These are phyloP conservation scores for Rutstroemia sp. DNA, from an alignment of 2,329 filamentous ascomycete species.

Conservation along the genomic window DNA sequence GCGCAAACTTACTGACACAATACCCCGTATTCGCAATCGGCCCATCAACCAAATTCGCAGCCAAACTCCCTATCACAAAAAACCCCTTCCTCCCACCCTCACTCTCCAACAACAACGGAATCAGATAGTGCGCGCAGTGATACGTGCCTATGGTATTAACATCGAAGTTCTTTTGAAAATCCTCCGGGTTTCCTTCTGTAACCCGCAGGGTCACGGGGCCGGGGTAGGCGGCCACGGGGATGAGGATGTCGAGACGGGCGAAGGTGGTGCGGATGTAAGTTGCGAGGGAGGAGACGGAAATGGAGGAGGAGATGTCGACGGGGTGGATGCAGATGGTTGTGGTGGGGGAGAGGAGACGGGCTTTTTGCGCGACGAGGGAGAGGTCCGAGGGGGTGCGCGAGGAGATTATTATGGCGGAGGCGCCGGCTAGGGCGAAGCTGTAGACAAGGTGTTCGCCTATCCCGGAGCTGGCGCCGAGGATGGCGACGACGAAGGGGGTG, in stretches of 20 bases:
- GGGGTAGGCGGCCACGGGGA: conserved; percentile 8
- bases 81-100: background rate
- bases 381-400: background rate
- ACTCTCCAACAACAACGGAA: conserved; percentile 2
- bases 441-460: conserved; percentile 12
- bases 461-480: conserved; percentile 8
- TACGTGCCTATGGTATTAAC: conserved; percentile 5
- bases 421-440: conserved; percentile 1
- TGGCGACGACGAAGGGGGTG: background rate
- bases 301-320: background rate
- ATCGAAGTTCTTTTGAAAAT: conserved; percentile 3
- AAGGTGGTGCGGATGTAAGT: background rate
- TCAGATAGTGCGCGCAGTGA: conserved; percentile 1
- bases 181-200: conserved; percentile 1
- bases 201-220: conserved; percentile 6
- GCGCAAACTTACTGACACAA: conserved; percentile 10
- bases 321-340: background rate
- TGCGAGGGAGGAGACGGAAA: background rate
- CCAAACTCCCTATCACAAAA: conserved; percentile 1
- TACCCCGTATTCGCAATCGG: conserved; percentile 8
- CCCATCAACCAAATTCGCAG: background rate
- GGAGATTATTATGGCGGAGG: conserved; percentile 3
- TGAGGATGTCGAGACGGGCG: conserved; percentile 6
- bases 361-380: background rate
- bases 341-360: background rate